phyloP scores from a whole-genome alignment of 1,284 basidiomycete genomes.

The Irpex lacteus region DNA sequence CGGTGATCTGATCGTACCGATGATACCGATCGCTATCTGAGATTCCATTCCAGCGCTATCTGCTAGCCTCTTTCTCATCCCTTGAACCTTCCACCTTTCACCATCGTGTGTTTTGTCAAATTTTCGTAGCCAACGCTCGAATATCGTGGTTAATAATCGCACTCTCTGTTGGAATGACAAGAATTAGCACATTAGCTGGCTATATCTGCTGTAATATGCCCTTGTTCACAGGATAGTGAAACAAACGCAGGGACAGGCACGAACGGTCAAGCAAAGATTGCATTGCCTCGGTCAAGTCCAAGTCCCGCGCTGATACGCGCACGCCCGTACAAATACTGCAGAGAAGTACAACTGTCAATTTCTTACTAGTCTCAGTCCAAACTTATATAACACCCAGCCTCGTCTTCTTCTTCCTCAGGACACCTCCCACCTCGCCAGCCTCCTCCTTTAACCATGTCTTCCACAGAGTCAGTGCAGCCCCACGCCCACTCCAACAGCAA shows the following conservation, averaged over 20 bases:
- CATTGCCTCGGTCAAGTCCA: background rate
- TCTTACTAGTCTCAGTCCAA: background rate
- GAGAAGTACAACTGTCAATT: background rate
- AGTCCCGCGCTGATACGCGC: background rate
- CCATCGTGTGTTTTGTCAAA: background rate
- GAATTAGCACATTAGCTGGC: background rate
- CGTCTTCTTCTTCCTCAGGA: background rate
- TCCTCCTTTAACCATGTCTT: background rate
- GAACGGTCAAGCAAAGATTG: background rate
- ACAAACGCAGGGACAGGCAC: background rate
- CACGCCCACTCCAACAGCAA: slow-evolving; percentile 6
- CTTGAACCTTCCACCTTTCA: background rate
- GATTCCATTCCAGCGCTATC: background rate
- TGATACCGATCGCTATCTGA: background rate
- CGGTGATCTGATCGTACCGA: background rate
- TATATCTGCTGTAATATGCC: too few species aligned
- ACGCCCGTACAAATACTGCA: background rate
- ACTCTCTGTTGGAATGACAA: background rate
- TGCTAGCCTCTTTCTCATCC: background rate
- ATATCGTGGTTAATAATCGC: background rate
- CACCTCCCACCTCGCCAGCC: background rate
- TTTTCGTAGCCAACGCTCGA: background rate
- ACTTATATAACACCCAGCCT: background rate
- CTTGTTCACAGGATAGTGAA: background rate
- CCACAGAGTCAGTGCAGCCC: background rate